Percentiles rank a stretch among this genome's conserved stretches.
phyloP scores from a whole-genome alignment of 2,329 filamentous ascomycete species.

The Bipolaris victoriae region DNA sequence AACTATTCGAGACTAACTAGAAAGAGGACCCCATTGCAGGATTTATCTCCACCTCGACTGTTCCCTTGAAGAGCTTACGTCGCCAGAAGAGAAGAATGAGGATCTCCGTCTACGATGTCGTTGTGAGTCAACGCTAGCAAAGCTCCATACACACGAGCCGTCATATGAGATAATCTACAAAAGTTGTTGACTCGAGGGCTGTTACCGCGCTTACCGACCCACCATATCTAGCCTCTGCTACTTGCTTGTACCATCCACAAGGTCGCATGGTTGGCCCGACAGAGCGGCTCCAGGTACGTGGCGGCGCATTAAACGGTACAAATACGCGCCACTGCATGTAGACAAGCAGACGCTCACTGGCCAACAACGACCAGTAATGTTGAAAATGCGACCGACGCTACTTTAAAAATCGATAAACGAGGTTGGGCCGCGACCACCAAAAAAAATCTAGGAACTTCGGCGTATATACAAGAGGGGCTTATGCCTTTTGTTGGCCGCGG shows the following conservation, averaged over 20 bases:
- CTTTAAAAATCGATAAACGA: conserved; percentile 1
- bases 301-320: conserved; percentile 29
- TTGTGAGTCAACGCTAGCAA: neutral
- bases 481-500: neutral
- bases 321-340: conserved; percentile 1
- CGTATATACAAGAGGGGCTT: neutral
- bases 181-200: conserved; percentile 1
- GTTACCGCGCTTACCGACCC: conserved; percentile 3
- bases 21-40: neutral
- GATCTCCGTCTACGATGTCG: neutral
- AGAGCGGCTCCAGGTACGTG: conserved; percentile 13
- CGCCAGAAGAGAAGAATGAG: neutral
- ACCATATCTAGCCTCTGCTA: neutral
- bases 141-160: neutral
- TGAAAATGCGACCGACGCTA: conserved; percentile 3
- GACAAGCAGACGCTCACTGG: neutral
- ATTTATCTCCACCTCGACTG: neutral
- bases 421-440: conserved; percentile 14
- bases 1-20: neutral
- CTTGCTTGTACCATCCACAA: neutral
- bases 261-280: conserved; percentile 6
- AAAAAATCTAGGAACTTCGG: neutral
- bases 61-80: neutral
- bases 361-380: conserved; percentile 1
- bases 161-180: neutral